Evolutionary conservation across 1,139 yeast genomes (phyloP), one percentile per base, ranked within the genome.

Genomic region (Yamadazyma triangularis): DNA sequence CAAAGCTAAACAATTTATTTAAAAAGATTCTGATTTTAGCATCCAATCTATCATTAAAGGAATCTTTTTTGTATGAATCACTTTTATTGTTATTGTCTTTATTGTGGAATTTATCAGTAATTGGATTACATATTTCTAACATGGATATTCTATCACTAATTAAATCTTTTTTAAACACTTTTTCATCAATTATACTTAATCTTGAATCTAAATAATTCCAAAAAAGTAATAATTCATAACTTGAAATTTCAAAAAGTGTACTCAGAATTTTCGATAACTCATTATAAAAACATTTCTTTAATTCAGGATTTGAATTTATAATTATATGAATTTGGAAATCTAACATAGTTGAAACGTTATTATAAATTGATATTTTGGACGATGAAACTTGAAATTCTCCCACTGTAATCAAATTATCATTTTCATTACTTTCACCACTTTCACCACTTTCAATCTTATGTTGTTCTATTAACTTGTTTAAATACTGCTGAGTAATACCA

Each of bases 121-220:
- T 41, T 15, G 54, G 43, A 34, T 67, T 67, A 36, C 70, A 61
- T 6, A 66, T 48, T 15, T 62, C 69, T 36, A 68, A 51, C 12
- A 67, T 36, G 2, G 67, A 50, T 5, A 68, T 65, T 42, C 74
- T 48, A 39, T 68, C 70, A 26, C 53, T 44, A 8, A 60, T 57
- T 1, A 48, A 34, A 5, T 47, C 45, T 24, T 55, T 48, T 33
- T 53, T 53, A 36, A 64, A 65, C 5, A 65, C 42, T 9, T 44
- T 39, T 1, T 38, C 31, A 16, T 41, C 33, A 11, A 65, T 50
- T 7, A 45, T 15, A 2, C 29, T 26, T 12, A 47, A 40, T 30
- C 73, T 48, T 3, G 64, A 34, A 35, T 67, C 74, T 37, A 68
- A 35, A 31, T 56, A 65, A 27, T 40, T 30, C 73, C 73, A 68